Conservation (phyloP, 176 grass and related monocot species). For the Raddia guianensis region DNA sequence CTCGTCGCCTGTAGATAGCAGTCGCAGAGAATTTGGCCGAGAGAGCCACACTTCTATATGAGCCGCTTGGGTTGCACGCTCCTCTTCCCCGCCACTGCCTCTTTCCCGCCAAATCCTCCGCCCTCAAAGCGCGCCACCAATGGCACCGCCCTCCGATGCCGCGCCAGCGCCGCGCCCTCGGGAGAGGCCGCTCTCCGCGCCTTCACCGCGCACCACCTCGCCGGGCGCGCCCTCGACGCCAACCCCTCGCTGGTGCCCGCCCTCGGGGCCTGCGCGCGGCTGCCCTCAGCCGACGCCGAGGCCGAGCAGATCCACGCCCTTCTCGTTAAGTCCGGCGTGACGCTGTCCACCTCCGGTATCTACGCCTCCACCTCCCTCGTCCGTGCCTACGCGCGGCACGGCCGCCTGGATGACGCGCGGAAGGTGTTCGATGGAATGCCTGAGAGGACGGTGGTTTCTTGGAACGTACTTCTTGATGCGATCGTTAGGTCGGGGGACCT, state of each 20-base stretch:
- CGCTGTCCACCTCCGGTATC: constrained; percentile 18
- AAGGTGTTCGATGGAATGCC: constrained; percentile 56
- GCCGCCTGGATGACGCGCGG: constrained; percentile 43
- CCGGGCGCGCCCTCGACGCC: constrained; percentile 1
- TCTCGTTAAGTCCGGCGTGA: constrained; percentile 47
- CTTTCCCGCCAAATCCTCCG: background rate
- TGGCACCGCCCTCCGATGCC: constrained; percentile 27
- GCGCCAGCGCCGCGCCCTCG: constrained; percentile 4
- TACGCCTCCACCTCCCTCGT: constrained; percentile 47
- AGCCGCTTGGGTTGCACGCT: background rate
- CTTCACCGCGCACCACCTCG: constrained; percentile 44
- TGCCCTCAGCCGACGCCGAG: constrained; percentile 33
- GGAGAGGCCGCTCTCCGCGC: constrained; percentile 34
- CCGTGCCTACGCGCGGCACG: constrained; percentile 40
- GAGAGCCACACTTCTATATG: background rate
- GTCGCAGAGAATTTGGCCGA: background rate
- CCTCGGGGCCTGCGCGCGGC: constrained; percentile 51
- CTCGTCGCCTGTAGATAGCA: too few relatives aligned
- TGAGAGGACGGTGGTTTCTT: constrained; percentile 43
- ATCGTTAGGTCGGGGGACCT: constrained; percentile 42
- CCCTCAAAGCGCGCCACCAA: constrained; percentile 13
- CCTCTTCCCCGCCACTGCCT: background rate
- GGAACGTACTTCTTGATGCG: constrained; percentile 58
- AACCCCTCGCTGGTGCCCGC: constrained; percentile 46
- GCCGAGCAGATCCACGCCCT: constrained; percentile 58